Conservation (phyloP, 306 rosid genomes). For the Cotoneaster glaucophyllus region DNA sequence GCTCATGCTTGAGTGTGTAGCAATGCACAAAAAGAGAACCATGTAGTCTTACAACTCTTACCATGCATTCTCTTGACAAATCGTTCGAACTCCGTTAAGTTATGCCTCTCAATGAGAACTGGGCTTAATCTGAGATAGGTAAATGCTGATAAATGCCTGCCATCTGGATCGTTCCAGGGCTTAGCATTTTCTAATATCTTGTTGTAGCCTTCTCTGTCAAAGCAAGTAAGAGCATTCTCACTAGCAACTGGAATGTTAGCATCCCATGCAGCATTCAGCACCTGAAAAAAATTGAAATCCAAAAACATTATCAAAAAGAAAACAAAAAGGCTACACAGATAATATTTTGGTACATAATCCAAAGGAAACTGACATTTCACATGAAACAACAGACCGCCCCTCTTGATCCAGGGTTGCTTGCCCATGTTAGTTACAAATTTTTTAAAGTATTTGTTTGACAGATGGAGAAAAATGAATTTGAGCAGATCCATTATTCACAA, state of each 20-base stretch:
- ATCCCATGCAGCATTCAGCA: conserved; percentile 44
- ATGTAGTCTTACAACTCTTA: not conserved
- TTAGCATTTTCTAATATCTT: conserved; percentile 42
- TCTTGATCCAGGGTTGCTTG: not conserved
- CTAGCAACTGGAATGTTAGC: conserved; percentile 36
- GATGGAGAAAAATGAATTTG: not conserved
- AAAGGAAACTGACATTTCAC: not conserved
- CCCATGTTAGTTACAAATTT: not conserved
- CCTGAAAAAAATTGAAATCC: conserved; percentile 13
- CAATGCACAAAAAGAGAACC: not conserved
- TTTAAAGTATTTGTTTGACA: not conserved
- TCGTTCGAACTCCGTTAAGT: conserved; percentile 27
- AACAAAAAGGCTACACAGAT: not conserved
- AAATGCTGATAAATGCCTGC: conserved; percentile 38
- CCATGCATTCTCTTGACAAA: conserved; percentile 44
- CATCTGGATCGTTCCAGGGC: conserved; percentile 39
- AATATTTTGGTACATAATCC: not conserved
- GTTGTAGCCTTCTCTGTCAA: conserved; percentile 47
- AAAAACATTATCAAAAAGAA: not conserved
- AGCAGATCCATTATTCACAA: not conserved
- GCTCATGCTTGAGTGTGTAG: too few relatives aligned
- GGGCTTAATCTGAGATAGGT: conserved; percentile 42
- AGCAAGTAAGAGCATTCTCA: conserved; percentile 41
- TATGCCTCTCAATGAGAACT: conserved; percentile 25
- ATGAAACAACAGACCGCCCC: too few relatives aligned